Base-by-base conservation (phyloP, 306 rosid genomes). In the Medicago arabica region DNA sequence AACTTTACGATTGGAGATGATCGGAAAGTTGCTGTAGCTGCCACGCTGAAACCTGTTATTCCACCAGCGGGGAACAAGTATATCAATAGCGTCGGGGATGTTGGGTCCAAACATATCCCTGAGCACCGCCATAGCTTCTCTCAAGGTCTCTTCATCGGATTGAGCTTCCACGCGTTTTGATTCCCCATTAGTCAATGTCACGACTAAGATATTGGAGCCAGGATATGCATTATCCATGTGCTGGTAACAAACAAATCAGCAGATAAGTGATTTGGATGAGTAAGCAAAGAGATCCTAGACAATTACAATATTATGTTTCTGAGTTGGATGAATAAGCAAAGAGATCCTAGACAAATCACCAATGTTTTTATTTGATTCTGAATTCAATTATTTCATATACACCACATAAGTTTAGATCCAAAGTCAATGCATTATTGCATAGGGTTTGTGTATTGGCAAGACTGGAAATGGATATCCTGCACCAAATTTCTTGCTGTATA, bases 181-280 rank as follows among this genome's bases (percentile, higher is more conserved):
- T 83, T 95, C 97, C 43, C 67, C 97, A 78, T 95, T 95, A 0
- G 98, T 95, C 88, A 92, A 74, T n/a, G 98, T 95, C 83, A 95
- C 97, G 4, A 95, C 98, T 73, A 95, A 79, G 74, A 95, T 87
- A 78, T 92, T 92, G 82, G 98, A 95, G 64, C 97, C 97, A 69
- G 98, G 97, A 80, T 86, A 92, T 53, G 98, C 98, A 64, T 87
- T 89, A 67, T 95, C 98, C 98, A 95, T 95, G 92, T 92, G 93
- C 98, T 95, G 92, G 66, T 85, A 68, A 87, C 85, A 81, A n/a
- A 77, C 50, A 77, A 63, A 84, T 84, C 75, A 86, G 82, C 63
- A 79, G 38, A 43, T 79, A 80, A 78, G 57, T 72, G 39, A 86
- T 77, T 66, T 71, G 59, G 54, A 63, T 77, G 54, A 81, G 64